Base-by-base conservation (phyloP, 768 basidiomycete genomes). In the Leccinum subtestaceum region DNA sequence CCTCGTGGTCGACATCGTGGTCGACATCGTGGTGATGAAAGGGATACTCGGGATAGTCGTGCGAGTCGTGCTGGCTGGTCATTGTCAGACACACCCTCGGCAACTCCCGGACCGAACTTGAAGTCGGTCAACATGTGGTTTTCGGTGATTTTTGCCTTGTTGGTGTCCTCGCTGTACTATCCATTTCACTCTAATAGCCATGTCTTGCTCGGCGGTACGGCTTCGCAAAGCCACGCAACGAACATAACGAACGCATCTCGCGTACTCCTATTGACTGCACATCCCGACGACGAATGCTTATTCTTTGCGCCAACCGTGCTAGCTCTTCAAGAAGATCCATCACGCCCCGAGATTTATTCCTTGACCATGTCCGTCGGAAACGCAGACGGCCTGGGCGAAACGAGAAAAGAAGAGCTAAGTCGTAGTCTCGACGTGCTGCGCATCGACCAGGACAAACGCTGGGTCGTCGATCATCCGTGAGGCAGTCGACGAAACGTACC, bases 201-300 rank as follows among this genome's bases (percentile, higher is more conserved):
- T 31, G 50, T 58, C 56, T 49, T 74, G 21, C 59, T 65, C 56
- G 56, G 53, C 54, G 45, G 55, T 23, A 7, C 45, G 17, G 17
- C 19, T 10, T 21, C 23, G 2, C 46, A 32, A 31, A 40, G 12
- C 25, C 56, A 52, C 29, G 40, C 57, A 25, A 13, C 48, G 45
- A n/a, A 40, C 17, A 40, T n/a, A 4, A 40, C 40, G 17, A 53
- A 59, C 52, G 0, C 38, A 3, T 60, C 67, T 25, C 62, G 68
- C 25, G 69, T 91, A 34, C 77, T 94, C 38, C 71, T 97, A 3
- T 72, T 98, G 48, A 96, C 95, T 1, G 93, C 95, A 27, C 95
- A 98, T 70, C 95, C 95, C 2, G 95, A 97, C 69, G 95, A 98
- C 70, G 95, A 97, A 75, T 87, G 86, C 70, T 83, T 95, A 81